These are phyloP conservation scores for Aureobasidium sp. DNA, from an alignment of 2,329 filamentous ascomycete genomes.

Conservation along the genomic window DNA sequence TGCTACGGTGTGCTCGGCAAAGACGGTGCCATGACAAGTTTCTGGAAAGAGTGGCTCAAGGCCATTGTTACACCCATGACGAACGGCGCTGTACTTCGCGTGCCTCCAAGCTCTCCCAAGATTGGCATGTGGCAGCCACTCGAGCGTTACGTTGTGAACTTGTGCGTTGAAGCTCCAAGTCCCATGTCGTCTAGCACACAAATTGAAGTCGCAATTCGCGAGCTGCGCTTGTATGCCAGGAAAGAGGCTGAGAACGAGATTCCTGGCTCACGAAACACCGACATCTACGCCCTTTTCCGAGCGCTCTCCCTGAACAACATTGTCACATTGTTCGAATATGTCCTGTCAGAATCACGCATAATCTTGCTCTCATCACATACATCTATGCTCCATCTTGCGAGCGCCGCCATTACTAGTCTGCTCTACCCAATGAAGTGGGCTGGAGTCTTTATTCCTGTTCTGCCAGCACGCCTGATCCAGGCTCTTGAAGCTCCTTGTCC, in stretches of 20 bases:
- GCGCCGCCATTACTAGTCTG: constrained; percentile 75
- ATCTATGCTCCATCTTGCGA: constrained; percentile 90
- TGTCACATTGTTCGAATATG: constrained; percentile 86
- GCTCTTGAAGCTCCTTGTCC: constrained; percentile 92
- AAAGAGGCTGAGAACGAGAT: constrained; percentile 92
- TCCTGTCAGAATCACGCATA: constrained; percentile 86
- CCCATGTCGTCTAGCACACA: constrained; percentile 92
- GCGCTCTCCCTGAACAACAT: constrained; percentile 88
- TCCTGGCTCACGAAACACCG: constrained; percentile 82
- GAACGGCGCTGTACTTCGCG: constrained; percentile 71
- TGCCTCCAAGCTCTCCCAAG: constrained; percentile 81
- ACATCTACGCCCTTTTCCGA: constrained; percentile 88
- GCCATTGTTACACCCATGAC: constrained; percentile 94
- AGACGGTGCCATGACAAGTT: constrained; percentile 73
- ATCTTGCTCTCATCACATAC: constrained; percentile 94
- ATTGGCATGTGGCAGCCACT: constrained; percentile 93
- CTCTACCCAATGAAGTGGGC: constrained; percentile 90
- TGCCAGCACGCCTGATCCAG: constrained; percentile 80
- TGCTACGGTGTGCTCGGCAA: constrained; percentile 88
- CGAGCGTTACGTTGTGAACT: constrained; percentile 92
- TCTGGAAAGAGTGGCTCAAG: constrained; percentile 98
- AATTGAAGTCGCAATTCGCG: constrained; percentile 82
- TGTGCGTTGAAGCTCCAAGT: constrained; percentile 90
- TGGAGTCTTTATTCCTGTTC: constrained; percentile 86
- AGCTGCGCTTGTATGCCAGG: constrained; percentile 83